Evolutionary conservation across 352 stramenopile genomes (phyloP).

Genomic region (Blastocystis sp.): DNA sequence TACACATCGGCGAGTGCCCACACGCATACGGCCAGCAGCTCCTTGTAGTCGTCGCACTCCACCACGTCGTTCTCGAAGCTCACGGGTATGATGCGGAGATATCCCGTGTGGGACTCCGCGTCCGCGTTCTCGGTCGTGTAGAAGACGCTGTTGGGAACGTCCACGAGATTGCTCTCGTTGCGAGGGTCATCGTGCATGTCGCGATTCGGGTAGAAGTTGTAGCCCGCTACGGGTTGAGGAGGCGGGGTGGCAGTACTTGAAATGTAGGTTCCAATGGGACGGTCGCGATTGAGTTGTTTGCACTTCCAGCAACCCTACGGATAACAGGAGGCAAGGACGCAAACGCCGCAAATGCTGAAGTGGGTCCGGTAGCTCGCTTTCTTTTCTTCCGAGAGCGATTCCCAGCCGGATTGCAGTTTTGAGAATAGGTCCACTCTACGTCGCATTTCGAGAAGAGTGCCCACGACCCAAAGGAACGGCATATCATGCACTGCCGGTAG

Average conservation of each 20-base stretch:
- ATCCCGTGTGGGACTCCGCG: background rate
- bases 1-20: background rate
- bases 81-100: conserved; percentile 36
- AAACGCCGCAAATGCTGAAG: background rate
- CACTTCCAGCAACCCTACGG: conserved; percentile 43
- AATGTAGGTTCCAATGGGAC: background rate
- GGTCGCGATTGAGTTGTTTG: background rate
- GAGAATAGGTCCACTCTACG: background rate
- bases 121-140: conserved; percentile 1
- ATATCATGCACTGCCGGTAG: background rate
- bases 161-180: background rate
- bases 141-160: conserved; percentile 16
- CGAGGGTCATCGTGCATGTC: background rate
- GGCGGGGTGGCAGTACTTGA: background rate
- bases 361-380: background rate
- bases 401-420: background rate
- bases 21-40: background rate
- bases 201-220: background rate
- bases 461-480: background rate
- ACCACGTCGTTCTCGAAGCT: conserved; percentile 39
- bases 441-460: background rate
- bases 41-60: conserved; percentile 24
- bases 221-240: background rate
- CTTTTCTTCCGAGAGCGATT: background rate
- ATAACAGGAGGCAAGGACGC: background rate